Conservation (phyloP, 169 alveolate species). For the Cryptosporidium parvum region DNA sequence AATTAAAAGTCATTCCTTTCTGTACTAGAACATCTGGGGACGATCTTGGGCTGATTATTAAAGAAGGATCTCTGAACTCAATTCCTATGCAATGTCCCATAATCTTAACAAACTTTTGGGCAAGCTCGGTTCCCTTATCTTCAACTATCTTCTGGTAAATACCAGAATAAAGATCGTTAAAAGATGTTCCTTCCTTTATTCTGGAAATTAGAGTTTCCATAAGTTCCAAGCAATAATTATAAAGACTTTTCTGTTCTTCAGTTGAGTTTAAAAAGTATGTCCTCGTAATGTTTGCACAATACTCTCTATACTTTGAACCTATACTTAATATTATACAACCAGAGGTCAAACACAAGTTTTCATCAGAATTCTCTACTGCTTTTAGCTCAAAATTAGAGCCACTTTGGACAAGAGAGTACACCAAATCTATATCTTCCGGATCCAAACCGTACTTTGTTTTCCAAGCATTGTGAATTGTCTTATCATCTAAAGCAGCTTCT, state of each 20-base stretch:
- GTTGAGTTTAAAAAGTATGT: conserved; percentile 77
- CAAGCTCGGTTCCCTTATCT: conserved; percentile 72
- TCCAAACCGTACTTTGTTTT: conserved; percentile 76
- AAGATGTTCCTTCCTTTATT: conserved; percentile 74
- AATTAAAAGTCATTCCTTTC: conserved; percentile 86
- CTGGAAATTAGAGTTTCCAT: conserved; percentile 60
- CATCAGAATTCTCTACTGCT: conserved; percentile 78
- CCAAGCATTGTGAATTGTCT: conserved; percentile 54
- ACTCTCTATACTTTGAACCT: conserved; percentile 80
- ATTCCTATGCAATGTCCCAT: conserved; percentile 90
- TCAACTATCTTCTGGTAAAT: conserved; percentile 40
- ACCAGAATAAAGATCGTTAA: conserved; percentile 61
- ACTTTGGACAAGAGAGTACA: conserved; percentile 78
- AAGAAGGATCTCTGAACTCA: conserved; percentile 85
- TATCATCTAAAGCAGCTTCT: conserved; percentile 76
- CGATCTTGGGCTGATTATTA: conserved; percentile 77
- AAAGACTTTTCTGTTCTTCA: conserved; percentile 78
- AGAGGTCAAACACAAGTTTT: conserved; percentile 75
- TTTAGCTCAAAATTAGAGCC: conserved; percentile 77
- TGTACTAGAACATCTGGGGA: conserved; percentile 77
- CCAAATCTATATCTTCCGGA: conserved; percentile 78
- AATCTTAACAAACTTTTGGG: conserved; percentile 82
- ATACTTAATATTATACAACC: conserved; percentile 77
- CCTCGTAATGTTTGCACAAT: conserved; percentile 78
- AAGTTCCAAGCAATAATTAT: conserved; percentile 66